A percentile compares a stretch with the other conserved stretches of the same genome.
These are phyloP conservation scores for Amphichorda felina DNA, from an alignment of 2,329 filamentous ascomycete species.

Conservation along the genomic window DNA sequence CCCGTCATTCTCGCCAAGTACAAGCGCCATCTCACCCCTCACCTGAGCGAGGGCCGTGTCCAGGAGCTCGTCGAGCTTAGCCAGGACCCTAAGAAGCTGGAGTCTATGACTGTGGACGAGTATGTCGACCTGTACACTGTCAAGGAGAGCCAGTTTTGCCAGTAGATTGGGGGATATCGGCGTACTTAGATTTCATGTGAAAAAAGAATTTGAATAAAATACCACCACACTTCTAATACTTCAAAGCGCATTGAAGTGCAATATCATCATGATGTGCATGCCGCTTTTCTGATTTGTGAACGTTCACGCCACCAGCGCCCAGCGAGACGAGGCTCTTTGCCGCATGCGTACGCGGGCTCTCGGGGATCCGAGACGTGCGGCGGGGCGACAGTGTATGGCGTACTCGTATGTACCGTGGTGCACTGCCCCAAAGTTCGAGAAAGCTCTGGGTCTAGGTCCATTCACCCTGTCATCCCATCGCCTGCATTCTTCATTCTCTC, in stretches of 20 bases:
- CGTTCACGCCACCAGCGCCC: no score
- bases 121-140: constrained; percentile 77
- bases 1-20: constrained; percentile 94
- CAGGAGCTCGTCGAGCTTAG: constrained; percentile 74
- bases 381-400: no score
- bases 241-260: background rate
- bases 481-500: no score
- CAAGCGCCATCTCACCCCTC: constrained; percentile 78
- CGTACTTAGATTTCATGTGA: background rate
- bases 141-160: constrained; percentile 47
- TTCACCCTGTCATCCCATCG: no score
- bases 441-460: no score
- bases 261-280: background rate
- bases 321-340: no score
- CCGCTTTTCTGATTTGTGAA: no score
- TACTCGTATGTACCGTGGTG: no score
- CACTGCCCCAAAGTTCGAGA: no score
- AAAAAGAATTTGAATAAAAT: background rate
- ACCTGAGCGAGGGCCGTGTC: constrained; percentile 67
- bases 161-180: background rate
- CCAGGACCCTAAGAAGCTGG: constrained; percentile 61
- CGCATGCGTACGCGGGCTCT: no score
- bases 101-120: constrained; percentile 76
- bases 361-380: no score
- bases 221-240: no score